Percentiles rank a stretch among this genome's conserved stretches.
Conservation (phyloP, 2,329 filamentous ascomycete genomes). For the Sclerotinia trifoliorum region DNA sequence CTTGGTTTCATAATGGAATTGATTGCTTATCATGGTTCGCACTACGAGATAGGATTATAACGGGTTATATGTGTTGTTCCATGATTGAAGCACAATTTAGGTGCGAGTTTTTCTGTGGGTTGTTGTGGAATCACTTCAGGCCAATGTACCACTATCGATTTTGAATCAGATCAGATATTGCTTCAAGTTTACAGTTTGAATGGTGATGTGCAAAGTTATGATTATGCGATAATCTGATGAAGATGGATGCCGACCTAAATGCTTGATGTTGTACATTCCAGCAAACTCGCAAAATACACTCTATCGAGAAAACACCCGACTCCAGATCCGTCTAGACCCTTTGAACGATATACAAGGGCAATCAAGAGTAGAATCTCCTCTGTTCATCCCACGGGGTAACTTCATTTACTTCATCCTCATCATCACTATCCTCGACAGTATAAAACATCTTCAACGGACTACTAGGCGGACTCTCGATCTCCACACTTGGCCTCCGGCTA, state of each 20-base stretch:
- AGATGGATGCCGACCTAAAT: not conserved
- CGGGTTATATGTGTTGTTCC: slow-evolving; percentile 1
- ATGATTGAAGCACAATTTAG: not conserved
- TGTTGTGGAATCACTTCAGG: slow-evolving; percentile 13
- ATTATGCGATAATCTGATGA: not conserved
- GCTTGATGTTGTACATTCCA: not conserved
- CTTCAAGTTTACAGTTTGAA: slow-evolving; percentile 12
- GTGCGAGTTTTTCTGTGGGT: not conserved
- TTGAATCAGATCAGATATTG: slow-evolving; percentile 16
- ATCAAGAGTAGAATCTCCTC: not conserved
- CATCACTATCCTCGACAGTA: slow-evolving; percentile 14
- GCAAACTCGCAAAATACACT: not conserved
- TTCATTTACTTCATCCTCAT: slow-evolving; percentile 6
- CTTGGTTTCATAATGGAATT: slow-evolving; percentile 22
- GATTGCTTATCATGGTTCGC: slow-evolving; percentile 18
- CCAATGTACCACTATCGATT: slow-evolving; percentile 15
- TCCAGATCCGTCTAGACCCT: not conserved
- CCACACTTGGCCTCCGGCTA: not conserved
- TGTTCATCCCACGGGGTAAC: slow-evolving; percentile 10
- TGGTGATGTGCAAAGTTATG: slow-evolving; percentile 2
- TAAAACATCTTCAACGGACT: slow-evolving; percentile 26
- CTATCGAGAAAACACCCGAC: not conserved
- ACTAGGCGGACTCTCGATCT: slow-evolving; percentile 19
- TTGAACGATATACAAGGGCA: not conserved
- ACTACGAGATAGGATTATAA: slow-evolving; percentile 16